These are phyloP conservation scores for Vigna mungo DNA, from an alignment of 306 rosid genomes.

Conservation along the genomic window DNA sequence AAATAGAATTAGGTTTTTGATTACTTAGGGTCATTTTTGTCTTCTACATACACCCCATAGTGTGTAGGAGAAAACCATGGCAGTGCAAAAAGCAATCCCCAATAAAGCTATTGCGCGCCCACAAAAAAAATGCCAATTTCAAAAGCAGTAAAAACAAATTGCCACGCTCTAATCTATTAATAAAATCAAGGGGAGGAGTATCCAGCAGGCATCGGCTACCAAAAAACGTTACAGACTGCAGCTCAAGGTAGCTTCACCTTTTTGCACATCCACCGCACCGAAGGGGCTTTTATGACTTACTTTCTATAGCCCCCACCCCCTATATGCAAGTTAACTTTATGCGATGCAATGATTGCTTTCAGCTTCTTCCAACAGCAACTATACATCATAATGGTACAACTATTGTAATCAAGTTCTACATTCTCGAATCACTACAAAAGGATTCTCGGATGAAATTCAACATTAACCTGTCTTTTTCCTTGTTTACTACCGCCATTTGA, in stretches of 20 bases:
- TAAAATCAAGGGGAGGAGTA: neutral
- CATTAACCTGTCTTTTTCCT: slow-evolving; percentile 41
- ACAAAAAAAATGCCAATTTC: neutral
- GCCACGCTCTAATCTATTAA: neutral
- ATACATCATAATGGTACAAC: slow-evolving; percentile 40
- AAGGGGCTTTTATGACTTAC: neutral
- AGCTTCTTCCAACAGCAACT: slow-evolving; percentile 42
- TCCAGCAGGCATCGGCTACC: neutral
- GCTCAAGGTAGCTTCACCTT: neutral
- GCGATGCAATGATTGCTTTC: slow-evolving; percentile 24
- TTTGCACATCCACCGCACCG: neutral
- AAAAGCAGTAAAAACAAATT: neutral
- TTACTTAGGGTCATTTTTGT: no score
- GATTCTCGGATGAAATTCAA: slow-evolving; percentile 42
- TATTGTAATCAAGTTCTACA: slow-evolving; percentile 4
- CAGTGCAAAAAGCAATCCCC: no score
- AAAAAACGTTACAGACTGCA: neutral
- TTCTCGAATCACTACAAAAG: slow-evolving; percentile 38
- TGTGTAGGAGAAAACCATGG: no score
- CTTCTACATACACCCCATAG: no score
- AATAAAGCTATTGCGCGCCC: neutral
- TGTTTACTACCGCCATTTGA: slow-evolving; percentile 49
- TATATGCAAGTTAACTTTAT: slow-evolving; percentile 9
- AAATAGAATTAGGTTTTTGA: no score
- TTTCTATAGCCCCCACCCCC: slow-evolving; percentile 9